These are phyloP conservation scores for Sporothrix curviconia DNA, from an alignment of 2,329 filamentous ascomycete species.

Conservation along the genomic window DNA sequence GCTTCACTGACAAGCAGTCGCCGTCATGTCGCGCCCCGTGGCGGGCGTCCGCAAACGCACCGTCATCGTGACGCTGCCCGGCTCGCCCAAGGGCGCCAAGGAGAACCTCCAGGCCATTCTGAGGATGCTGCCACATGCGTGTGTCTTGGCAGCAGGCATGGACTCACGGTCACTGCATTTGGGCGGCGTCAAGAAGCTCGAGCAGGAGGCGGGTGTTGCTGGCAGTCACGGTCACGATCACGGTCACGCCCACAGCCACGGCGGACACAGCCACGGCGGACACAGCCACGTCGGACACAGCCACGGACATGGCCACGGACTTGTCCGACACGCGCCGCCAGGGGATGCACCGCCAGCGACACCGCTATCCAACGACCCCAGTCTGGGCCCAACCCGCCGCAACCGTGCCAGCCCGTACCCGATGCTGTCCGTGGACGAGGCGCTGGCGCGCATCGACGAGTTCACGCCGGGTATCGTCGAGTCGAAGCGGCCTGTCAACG, in stretches of 20 bases:
- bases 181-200: slow-evolving; percentile 76
- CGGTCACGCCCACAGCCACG: slow-evolving; percentile 43
- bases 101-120: slow-evolving; percentile 88
- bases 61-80: slow-evolving; percentile 81
- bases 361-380: slow-evolving; percentile 54
- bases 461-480: slow-evolving; percentile 61
- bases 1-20: slow-evolving; percentile 61
- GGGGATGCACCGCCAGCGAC: slow-evolving; percentile 35
- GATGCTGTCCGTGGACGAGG: slow-evolving; percentile 81
- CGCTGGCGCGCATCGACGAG: slow-evolving; percentile 63
- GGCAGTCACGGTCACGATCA: slow-evolving; percentile 35
- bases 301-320: slow-evolving; percentile 57
- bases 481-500: slow-evolving; percentile 54
- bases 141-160: slow-evolving; percentile 74
- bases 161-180: slow-evolving; percentile 74
- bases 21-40: slow-evolving; percentile 91
- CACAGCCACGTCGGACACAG: slow-evolving; percentile 40
- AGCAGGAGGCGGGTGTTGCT: slow-evolving; percentile 69
- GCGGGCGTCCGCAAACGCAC: slow-evolving; percentile 79
- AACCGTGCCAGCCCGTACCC: slow-evolving; percentile 85
- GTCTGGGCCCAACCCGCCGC: slow-evolving; percentile 58
- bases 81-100: slow-evolving; percentile 88
- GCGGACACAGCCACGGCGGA: slow-evolving; percentile 37
- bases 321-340: slow-evolving; percentile 66
- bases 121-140: slow-evolving; percentile 92